Evolutionary conservation across 495 filamentous ascomycete species (phyloP), one percentile per base, ranked within the genome.

Genomic region (Apiosordaria backusii): DNA sequence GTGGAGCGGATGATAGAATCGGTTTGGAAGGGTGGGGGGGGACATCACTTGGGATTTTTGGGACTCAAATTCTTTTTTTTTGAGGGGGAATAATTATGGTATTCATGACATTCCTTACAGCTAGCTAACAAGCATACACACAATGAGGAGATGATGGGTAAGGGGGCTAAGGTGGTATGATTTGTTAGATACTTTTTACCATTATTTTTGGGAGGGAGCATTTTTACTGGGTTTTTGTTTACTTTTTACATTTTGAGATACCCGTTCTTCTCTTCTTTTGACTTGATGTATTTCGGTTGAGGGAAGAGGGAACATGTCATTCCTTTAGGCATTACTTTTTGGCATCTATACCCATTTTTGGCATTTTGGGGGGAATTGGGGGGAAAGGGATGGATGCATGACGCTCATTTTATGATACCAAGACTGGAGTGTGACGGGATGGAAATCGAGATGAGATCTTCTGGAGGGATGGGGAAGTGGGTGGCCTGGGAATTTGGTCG

Each of bases 61-160:
- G 7, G 40, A 50, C 40, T 7, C 40, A 7, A 6, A 50, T 50
- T 50, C 16, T n/a, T n/a, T n/a, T n/a, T n/a, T n/a, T n/a, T n/a
- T n/a, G n/a, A n/a, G n/a, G n/a, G n/a, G n/a, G n/a, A n/a, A n/a
- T 45, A 45, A 45, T 45, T 7, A 45, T 45, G 24, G 54, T 40
- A 19, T 54, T 27, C 15, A 6, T 35, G 57, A 62, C 63, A 18
- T 61, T 61, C 13, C 35, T 58, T 23, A 18, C 29, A 40, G n/a
- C 54, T 21, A 65, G 52, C 19, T 29, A 21, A n/a, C 25, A 45
- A 45, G 35, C 35, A 55, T 55, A 55, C 52, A 23, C 52, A 55
- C 22, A 18, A 55, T 55, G 22, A 50, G 35, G 35, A 13, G 35
- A 13, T 3, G 35, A 45, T 45, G 5, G 35, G 35, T n/a, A 18